Evolutionary conservation across 805 yeast genomes (phyloP).

Genomic region (Maudiozyma bulderi): DNA sequence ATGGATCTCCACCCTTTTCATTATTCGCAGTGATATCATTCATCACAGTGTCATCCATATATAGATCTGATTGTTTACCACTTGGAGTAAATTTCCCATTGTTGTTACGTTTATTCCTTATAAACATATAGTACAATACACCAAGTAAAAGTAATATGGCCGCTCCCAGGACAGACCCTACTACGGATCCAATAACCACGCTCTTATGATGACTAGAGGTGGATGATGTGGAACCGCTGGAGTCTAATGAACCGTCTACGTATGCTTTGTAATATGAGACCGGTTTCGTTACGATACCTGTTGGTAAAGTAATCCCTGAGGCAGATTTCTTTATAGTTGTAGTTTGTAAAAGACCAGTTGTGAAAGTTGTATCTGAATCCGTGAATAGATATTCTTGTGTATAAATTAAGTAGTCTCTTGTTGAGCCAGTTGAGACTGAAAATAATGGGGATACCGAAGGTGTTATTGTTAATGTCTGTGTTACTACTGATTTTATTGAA

Average conservation of each 20-base stretch:
- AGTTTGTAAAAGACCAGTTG: constrained; percentile 9
- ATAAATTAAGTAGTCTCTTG: constrained; percentile 7
- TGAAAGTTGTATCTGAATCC: constrained; percentile 11
- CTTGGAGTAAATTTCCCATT: background rate
- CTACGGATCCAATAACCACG: constrained; percentile 2
- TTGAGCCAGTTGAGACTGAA: constrained; percentile 5
- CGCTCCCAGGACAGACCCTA: background rate
- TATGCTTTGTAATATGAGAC: constrained; percentile 2
- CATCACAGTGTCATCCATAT: background rate
- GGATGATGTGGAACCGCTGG: background rate
- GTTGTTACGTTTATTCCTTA: background rate
- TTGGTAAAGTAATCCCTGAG: background rate
- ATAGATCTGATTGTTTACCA: background rate
- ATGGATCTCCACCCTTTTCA: constrained; percentile 2
- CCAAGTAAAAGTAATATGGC: background rate
- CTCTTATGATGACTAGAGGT: background rate
- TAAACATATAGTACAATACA: background rate
- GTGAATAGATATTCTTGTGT: constrained; percentile 12
- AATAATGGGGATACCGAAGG: constrained; percentile 2
- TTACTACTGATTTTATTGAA: background rate
- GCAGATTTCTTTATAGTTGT: background rate
- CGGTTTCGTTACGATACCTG: background rate
- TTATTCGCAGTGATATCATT: background rate
- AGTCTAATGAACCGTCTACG: constrained; percentile 2
- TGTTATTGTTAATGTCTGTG: background rate